These are phyloP conservation scores for Penicillium verhagenii DNA, from an alignment of 495 filamentous ascomycete species.

Conservation along the genomic window DNA sequence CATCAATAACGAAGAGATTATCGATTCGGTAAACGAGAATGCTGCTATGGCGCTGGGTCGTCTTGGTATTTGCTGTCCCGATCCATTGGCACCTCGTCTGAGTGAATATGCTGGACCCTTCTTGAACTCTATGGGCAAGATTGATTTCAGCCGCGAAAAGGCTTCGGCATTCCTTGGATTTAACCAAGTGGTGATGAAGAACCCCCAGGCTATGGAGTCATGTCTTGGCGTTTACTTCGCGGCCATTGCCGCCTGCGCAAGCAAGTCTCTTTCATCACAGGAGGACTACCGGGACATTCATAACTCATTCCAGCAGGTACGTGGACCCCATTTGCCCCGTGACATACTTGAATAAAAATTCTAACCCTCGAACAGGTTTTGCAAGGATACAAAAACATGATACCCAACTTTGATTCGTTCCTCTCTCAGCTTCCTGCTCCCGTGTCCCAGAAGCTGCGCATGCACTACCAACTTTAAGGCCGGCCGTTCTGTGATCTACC, in stretches of 20 bases:
- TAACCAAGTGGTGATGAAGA: conserved; percentile 75
- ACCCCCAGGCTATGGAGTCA: conserved; percentile 89
- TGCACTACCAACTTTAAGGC: conserved; percentile 43
- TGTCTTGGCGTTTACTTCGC: conserved; percentile 80
- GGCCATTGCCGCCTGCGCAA: conserved; percentile 71
- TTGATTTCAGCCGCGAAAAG: conserved; percentile 92
- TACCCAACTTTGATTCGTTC: conserved; percentile 81
- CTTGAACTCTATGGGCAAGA: conserved; percentile 74
- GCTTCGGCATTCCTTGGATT: conserved; percentile 91
- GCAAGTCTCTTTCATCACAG: conserved; percentile 52
- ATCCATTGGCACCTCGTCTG: conserved; percentile 77
- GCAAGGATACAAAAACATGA: conserved; percentile 78
- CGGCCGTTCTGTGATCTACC: neutral
- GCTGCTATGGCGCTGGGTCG: conserved; percentile 91
- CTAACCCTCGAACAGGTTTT: conserved; percentile 58
- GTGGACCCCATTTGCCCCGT: conserved; percentile 2
- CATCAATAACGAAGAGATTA: conserved; percentile 76
- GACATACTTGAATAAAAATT: neutral
- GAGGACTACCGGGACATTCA: conserved; percentile 53
- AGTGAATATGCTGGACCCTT: conserved; percentile 77
- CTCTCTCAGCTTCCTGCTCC: conserved; percentile 62
- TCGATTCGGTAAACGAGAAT: conserved; percentile 91
- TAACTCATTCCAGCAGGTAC: conserved; percentile 53
- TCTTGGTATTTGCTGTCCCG: conserved; percentile 78
- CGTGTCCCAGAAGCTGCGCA: conserved; percentile 57